These are phyloP conservation scores for Hypsizygus marmoreus DNA, from an alignment of 768 basidiomycete genomes.

Conservation along the genomic window DNA sequence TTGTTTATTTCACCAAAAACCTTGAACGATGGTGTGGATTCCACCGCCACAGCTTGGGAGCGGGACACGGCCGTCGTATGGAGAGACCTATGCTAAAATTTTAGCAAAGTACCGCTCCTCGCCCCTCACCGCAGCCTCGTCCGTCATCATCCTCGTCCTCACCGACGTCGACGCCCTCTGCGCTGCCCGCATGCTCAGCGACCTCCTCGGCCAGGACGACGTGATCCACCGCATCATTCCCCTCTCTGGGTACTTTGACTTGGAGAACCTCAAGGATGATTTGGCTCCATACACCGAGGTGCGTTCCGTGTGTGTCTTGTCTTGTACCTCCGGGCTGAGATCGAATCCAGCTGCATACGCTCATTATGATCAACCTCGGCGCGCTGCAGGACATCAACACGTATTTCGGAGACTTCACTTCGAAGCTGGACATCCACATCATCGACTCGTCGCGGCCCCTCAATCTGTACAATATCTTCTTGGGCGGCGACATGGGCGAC, in stretches of 20 bases:
- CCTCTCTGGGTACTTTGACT: slow-evolving; percentile 79
- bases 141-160: slow-evolving; percentile 82
- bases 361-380: slow-evolving; percentile 93
- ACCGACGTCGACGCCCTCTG: slow-evolving; percentile 93
- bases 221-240: slow-evolving; percentile 90
- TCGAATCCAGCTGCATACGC: slow-evolving; percentile 69
- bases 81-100: slow-evolving; percentile 71
- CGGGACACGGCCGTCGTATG: slow-evolving; percentile 62
- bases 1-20: slow-evolving; percentile 1
- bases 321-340: slow-evolving; percentile 4
- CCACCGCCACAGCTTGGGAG: slow-evolving; percentile 71
- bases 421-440: slow-evolving; percentile 77
- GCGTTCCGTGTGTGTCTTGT: slow-evolving; percentile 15
- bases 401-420: slow-evolving; percentile 76
- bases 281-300: slow-evolving; percentile 72
- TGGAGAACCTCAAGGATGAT: slow-evolving; percentile 67
- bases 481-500: slow-evolving; percentile 62
- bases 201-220: slow-evolving; percentile 91
- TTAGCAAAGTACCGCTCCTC: slow-evolving; percentile 72
- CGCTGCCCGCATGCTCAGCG: slow-evolving; percentile 86
- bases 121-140: slow-evolving; percentile 76
- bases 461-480: slow-evolving; percentile 86
- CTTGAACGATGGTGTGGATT: slow-evolving; percentile 60
- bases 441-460: slow-evolving; percentile 93
- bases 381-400: slow-evolving; percentile 73